phyloP scores from a whole-genome alignment of 148 eudicot genomes.

The Cornus florida region DNA sequence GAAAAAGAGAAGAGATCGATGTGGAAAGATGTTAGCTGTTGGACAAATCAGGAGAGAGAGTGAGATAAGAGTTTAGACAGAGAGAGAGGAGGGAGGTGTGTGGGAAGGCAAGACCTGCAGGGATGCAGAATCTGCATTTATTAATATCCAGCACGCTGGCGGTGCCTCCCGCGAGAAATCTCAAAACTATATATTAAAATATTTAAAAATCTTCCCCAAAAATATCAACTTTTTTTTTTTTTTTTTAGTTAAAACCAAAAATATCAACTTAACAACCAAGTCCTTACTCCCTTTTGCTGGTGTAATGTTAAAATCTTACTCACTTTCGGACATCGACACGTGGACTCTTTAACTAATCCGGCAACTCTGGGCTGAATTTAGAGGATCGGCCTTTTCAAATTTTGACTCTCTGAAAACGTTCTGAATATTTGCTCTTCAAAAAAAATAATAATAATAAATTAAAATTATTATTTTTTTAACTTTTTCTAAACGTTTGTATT shows the following conservation, averaged over 20 bases:
- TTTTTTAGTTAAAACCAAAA: too few relatives aligned
- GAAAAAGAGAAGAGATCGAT: neutral
- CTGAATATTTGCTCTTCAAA: too few relatives aligned
- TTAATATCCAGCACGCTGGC: slow-evolving; percentile 17
- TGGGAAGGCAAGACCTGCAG: slow-evolving; percentile 9
- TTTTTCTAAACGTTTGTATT: too few relatives aligned
- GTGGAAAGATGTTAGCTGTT: too few relatives aligned
- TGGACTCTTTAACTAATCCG: neutral
- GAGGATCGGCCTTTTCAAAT: too few relatives aligned
- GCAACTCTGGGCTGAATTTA: too few relatives aligned
- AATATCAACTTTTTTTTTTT: too few relatives aligned
- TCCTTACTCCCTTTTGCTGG: neutral
- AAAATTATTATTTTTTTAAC: too few relatives aligned
- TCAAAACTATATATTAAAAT: slow-evolving; percentile 3
- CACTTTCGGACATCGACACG: neutral
- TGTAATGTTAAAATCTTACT: neutral
- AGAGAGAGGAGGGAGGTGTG: neutral
- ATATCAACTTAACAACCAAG: too few relatives aligned
- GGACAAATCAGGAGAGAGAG: neutral
- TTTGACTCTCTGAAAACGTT: too few relatives aligned
- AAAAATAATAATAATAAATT: too few relatives aligned
- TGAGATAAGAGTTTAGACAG: neutral
- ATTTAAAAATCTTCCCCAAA: neutral
- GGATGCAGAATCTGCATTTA: neutral
- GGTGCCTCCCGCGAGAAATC: slow-evolving; percentile 33